Evolutionary conservation across 495 filamentous ascomycete genomes (phyloP).

Genomic region (Talaromyces borbonicus): DNA sequence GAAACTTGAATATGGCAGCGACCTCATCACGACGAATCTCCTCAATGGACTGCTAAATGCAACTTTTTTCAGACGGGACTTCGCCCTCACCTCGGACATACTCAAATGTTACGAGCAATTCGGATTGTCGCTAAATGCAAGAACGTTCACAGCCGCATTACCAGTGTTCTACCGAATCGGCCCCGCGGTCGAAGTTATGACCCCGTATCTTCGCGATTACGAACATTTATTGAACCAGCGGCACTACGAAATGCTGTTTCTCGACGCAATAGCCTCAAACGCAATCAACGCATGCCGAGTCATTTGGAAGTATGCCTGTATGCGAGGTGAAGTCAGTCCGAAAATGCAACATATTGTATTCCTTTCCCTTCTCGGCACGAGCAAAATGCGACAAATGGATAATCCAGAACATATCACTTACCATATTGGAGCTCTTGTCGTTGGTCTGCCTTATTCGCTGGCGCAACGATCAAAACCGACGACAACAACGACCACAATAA

Average conservation of each 20-base stretch:
- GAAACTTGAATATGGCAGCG: constrained; percentile 16
- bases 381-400: constrained; percentile 4
- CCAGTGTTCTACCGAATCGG: neutral
- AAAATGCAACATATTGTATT: constrained; percentile 25
- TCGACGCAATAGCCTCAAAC: constrained; percentile 26
- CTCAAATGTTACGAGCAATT: neutral
- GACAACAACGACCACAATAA: no score
- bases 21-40: constrained; percentile 25
- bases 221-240: constrained; percentile 11
- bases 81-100: neutral
- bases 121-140: neutral
- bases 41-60: constrained; percentile 27
- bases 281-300: constrained; percentile 36
- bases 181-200: neutral
- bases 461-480: no score
- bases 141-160: neutral
- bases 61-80: constrained; percentile 1
- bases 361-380: constrained; percentile 19
- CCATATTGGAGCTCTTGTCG: constrained; percentile 19
- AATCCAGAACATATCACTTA: constrained; percentile 14
- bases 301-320: constrained; percentile 40
- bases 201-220: neutral
- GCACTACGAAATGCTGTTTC: constrained; percentile 27
- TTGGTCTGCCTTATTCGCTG: constrained; percentile 21
- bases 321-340: constrained; percentile 22